These are phyloP conservation scores for Penicillium sp. DNA, from an alignment of 2,329 filamentous ascomycete species.

Conservation along the genomic window DNA sequence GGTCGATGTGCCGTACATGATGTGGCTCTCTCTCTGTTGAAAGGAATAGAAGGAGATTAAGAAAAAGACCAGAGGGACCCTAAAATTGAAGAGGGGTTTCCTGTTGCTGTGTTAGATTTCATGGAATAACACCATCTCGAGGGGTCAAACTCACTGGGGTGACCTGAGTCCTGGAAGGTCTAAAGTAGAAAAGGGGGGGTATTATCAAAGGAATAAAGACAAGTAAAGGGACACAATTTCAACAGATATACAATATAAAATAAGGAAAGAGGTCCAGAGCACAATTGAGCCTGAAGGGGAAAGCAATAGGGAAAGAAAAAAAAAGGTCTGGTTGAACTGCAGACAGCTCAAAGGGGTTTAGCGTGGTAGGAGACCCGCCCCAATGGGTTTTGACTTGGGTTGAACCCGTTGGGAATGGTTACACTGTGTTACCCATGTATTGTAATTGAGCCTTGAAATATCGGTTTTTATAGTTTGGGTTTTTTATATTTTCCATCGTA, in stretches of 20 bases:
- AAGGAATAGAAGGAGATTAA: not conserved
- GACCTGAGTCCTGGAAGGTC: not conserved
- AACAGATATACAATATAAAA: constrained; percentile 9
- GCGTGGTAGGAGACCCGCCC: constrained; percentile 20
- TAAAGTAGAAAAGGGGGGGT: not conserved
- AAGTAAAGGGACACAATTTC: constrained; percentile 5
- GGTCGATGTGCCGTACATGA: constrained; percentile 74
- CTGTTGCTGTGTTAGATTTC: not conserved
- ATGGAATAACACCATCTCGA: not conserved
- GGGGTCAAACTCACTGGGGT: not conserved
- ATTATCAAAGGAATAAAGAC: constrained; percentile 9
- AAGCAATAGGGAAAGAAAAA: constrained; percentile 8
- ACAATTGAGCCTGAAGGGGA: constrained; percentile 6
- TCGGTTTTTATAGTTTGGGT: not conserved
- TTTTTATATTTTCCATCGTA: not conserved
- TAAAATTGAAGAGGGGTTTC: constrained; percentile 2
- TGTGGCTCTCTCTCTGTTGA: constrained; percentile 27
- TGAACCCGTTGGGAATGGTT: constrained; percentile 9
- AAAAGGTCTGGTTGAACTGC: constrained; percentile 26
- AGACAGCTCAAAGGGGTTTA: constrained; percentile 29
- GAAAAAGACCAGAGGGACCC: constrained; percentile 3
- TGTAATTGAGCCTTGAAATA: not conserved
- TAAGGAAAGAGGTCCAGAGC: constrained; percentile 8
- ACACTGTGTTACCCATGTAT: not conserved
- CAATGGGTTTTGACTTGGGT: constrained; percentile 15